Evolutionary conservation across 202 grass and related monocot genomes (phyloP).

Genomic region (Bolboschoenoplectus hybrid): DNA sequence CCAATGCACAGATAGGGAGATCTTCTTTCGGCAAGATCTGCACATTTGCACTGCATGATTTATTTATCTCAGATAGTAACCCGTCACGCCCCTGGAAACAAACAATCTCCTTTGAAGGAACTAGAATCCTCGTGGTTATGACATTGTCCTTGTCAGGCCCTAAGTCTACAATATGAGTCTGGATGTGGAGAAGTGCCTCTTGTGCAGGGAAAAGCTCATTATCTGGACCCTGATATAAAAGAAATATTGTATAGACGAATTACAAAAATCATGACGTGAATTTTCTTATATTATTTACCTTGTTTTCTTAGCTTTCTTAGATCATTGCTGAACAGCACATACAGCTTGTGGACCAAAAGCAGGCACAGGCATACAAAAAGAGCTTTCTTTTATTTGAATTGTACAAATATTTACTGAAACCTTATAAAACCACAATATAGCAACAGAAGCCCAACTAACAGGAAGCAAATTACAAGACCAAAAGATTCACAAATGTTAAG

Average conservation of each 20-base stretch:
- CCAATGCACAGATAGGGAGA: slow-evolving; percentile 74
- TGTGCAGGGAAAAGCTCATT: slow-evolving; percentile 95
- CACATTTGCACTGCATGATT: slow-evolving; percentile 78
- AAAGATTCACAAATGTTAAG: background rate
- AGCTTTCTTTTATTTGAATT: background rate
- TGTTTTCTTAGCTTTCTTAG: background rate
- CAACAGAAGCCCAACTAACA: background rate
- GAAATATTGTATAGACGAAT: slow-evolving; percentile 33
- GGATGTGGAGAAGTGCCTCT: slow-evolving; percentile 92
- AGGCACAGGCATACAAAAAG: background rate
- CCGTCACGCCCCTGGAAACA: slow-evolving; percentile 78
- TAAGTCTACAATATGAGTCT: slow-evolving; percentile 89
- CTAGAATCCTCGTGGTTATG: slow-evolving; percentile 90
- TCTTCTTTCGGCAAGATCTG: slow-evolving; percentile 94
- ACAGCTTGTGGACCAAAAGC: background rate
- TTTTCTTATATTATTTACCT: slow-evolving; percentile 20
- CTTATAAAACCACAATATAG: background rate
- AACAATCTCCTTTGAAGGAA: slow-evolving; percentile 83
- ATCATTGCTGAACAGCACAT: background rate
- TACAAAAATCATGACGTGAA: slow-evolving; percentile 10
- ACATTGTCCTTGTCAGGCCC: slow-evolving; percentile 97
- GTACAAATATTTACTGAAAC: background rate
- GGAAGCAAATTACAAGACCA: background rate
- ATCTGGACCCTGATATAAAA: slow-evolving; percentile 71
- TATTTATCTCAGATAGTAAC: slow-evolving; percentile 86